Conservation (phyloP, 202 grass and related monocot species). For the Zoysia matrella region DNA sequence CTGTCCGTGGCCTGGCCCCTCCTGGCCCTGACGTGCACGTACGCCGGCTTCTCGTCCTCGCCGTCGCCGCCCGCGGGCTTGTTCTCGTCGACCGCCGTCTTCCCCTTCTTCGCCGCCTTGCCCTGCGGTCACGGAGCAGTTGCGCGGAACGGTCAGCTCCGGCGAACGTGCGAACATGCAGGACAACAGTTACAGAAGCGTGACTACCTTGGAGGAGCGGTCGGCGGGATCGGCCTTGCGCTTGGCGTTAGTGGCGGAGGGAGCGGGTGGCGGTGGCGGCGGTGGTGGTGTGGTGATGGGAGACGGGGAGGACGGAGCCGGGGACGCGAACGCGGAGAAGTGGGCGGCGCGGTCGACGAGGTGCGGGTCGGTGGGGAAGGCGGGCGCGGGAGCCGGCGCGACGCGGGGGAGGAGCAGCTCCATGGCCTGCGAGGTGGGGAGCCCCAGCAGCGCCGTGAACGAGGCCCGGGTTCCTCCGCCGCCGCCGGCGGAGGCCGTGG, state of each 20-base stretch:
- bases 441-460: constrained; percentile 60
- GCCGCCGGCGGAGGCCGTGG: neutral
- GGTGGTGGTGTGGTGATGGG: constrained; percentile 28
- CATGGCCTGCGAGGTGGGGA: constrained; percentile 56
- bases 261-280: neutral
- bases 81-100: constrained; percentile 37
- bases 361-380: constrained; percentile 70
- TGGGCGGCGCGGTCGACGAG: constrained; percentile 67
- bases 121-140: constrained; percentile 38
- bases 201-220: constrained; percentile 57
- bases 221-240: constrained; percentile 55
- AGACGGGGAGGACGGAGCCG: constrained; percentile 20
- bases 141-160: neutral
- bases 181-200: neutral
- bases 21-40: constrained; percentile 76
- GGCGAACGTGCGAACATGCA: neutral
- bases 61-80: constrained; percentile 47
- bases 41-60: constrained; percentile 73
- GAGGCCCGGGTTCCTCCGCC: constrained; percentile 33
- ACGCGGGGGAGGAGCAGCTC: constrained; percentile 67
- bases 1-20: too few species aligned
- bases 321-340: constrained; percentile 64
- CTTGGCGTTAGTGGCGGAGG: constrained; percentile 22
- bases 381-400: neutral
- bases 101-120: constrained; percentile 65